Percentiles rank a stretch among this genome's conserved stretches.
Conservation (phyloP, 192 early-diverging fungal genomes). For the Backusella morwellensis region DNA sequence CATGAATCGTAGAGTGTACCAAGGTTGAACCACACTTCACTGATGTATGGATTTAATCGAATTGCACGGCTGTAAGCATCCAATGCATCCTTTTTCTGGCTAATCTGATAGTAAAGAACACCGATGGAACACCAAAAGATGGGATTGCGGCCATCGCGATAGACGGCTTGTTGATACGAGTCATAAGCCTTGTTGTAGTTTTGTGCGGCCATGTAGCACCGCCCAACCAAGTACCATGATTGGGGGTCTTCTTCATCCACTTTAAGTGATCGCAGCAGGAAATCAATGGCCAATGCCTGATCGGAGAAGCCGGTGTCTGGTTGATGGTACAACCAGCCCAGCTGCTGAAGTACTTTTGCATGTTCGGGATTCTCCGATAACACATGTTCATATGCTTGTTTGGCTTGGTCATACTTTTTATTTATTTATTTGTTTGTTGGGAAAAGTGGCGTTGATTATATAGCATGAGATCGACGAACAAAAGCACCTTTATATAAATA, state of each 20-base stretch:
- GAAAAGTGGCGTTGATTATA: background rate
- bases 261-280: slow-evolving; percentile 82
- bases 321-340: slow-evolving; percentile 95
- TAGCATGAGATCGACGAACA: background rate
- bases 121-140: slow-evolving; percentile 99
- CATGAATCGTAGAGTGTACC: slow-evolving; percentile 97
- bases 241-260: slow-evolving; percentile 84
- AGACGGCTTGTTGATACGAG: slow-evolving; percentile 96
- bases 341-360: slow-evolving; percentile 94
- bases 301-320: slow-evolving; percentile 79
- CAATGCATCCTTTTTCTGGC: slow-evolving; percentile 91
- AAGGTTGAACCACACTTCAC: slow-evolving; percentile 98
- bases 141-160: slow-evolving; percentile 90
- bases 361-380: slow-evolving; percentile 89
- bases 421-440: background rate
- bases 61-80: slow-evolving; percentile 98
- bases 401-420: slow-evolving; percentile 59
- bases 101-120: slow-evolving; percentile 97
- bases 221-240: slow-evolving; percentile 93
- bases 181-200: slow-evolving; percentile 97
- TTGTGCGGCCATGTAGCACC: slow-evolving; percentile 95
- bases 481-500: background rate
- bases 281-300: slow-evolving; percentile 80
- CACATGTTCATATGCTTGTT: slow-evolving; percentile 92
- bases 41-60: slow-evolving; percentile 88